Conservation (phyloP, 2,329 filamentous ascomycete species). For the Aspergillus sojae region DNA sequence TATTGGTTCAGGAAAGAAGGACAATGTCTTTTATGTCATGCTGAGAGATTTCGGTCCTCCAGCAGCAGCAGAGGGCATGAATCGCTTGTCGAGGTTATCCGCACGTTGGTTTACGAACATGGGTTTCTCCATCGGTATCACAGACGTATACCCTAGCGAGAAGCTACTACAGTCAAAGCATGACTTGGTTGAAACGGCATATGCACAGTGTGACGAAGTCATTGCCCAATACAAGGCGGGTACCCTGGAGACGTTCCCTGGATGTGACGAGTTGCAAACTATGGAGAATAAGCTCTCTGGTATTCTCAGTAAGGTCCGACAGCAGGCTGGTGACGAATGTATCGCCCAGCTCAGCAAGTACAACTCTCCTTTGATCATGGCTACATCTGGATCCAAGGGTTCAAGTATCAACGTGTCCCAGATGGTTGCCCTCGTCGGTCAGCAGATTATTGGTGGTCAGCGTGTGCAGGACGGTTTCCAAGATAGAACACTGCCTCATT, state of each 20-base stretch:
- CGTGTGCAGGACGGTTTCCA: conserved; percentile 97
- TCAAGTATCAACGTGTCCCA: conserved; percentile 98
- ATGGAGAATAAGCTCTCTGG: conserved; percentile 89
- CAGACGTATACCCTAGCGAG: conserved; percentile 84
- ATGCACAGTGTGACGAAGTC: conserved; percentile 77
- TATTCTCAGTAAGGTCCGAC: conserved; percentile 87
- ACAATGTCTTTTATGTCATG: conserved; percentile 96
- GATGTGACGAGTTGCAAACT: conserved; percentile 88
- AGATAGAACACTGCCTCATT: conserved; percentile 91
- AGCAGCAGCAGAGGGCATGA: conserved; percentile 88
- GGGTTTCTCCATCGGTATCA: conserved; percentile 95
- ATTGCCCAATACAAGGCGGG: conserved; percentile 80
- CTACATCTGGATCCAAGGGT: conserved; percentile 94
- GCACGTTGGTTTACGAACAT: conserved; percentile 85
- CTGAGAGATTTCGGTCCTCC: conserved; percentile 92
- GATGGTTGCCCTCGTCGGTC: conserved; percentile 96
- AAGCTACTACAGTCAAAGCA: conserved; percentile 73
- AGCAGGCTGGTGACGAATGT: conserved; percentile 87
- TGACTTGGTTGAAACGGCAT: conserved; percentile 74
- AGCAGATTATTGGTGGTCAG: conserved; percentile 93
- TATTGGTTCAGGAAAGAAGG: conserved; percentile 96
- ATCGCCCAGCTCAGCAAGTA: conserved; percentile 85
- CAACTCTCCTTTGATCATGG: conserved; percentile 95
- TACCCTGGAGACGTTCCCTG: conserved; percentile 80
- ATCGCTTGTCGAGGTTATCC: conserved; percentile 85